Conservation (phyloP, 169 alveolate genomes). For the Eimeria zaria region DNA sequence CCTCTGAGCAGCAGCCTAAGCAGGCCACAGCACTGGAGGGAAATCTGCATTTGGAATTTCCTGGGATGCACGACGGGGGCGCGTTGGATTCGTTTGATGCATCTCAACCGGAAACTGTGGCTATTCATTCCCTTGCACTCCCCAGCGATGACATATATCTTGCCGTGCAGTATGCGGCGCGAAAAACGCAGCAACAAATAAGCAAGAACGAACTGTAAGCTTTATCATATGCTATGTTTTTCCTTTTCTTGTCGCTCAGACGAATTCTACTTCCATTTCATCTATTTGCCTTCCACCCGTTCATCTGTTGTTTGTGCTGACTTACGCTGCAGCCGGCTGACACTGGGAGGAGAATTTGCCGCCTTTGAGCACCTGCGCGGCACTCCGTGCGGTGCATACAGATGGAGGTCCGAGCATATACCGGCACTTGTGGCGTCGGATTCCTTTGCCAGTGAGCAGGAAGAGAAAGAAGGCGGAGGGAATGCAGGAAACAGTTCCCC, state of each 20-base stretch:
- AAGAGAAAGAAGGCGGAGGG: background rate
- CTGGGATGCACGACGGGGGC: conserved; percentile 26
- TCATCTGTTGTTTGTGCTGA: background rate
- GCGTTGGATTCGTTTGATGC: conserved; percentile 20
- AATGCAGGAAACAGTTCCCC: background rate
- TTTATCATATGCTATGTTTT: background rate
- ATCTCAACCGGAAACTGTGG: background rate
- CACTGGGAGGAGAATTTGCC: conserved; percentile 10
- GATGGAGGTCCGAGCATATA: conserved; percentile 5
- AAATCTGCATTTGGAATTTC: background rate
- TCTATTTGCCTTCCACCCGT: background rate
- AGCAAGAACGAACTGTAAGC: conserved; percentile 6
- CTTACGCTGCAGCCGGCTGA: conserved; percentile 19
- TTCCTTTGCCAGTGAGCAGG: background rate
- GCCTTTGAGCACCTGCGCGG: conserved; percentile 69
- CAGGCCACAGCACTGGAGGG: background rate
- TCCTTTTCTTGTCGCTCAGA: background rate
- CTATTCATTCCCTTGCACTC: conserved; percentile 64
- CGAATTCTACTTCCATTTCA: background rate
- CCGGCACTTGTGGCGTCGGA: background rate
- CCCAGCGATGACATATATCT: conserved; percentile 48
- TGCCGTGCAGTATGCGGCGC: conserved; percentile 51
- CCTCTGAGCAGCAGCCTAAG: conserved; percentile 11
- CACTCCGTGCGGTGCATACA: conserved; percentile 4
- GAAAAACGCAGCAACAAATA: conserved; percentile 33